Base-by-base conservation (phyloP, 2,329 filamentous ascomycete species). In the Fusarium anguioides region DNA sequence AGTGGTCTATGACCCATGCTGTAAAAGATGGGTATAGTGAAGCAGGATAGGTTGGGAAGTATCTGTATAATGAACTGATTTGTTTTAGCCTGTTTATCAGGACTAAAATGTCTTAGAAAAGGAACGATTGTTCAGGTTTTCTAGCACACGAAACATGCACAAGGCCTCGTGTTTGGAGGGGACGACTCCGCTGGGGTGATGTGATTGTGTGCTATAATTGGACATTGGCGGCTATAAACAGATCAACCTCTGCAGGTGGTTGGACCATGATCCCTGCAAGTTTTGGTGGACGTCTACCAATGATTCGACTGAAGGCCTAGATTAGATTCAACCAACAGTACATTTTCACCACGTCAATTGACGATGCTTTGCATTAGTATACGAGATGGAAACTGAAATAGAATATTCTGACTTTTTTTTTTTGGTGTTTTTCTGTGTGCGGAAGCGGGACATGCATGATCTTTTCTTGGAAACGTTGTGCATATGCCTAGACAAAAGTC, bases 131-230 rank as follows among this genome's bases (percentile, higher is more conserved):
- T 20, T 41, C 52, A 62, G 47, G 29, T 39, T 53, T 24, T n/a
- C n/a, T 5, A 6, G 37, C 48, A 57, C 39, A 57, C 54, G 48
- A 57, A 57, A 57, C 54, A 57, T 54, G 54, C 50, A 55, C 14
- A 40, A 39, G 35, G 42, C 21, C 60, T 63, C 60, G 60, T 63
- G 60, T 63, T 63, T 57, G 58, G 37, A 48, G 39, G 35, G 39
- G 35, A 36, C 47, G 59, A 47, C 53, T 56, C 53, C 31, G 53
- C 47, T 48, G 15, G 8, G 21, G 35, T 63, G 60, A 54, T 49
- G 60, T 58, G 60, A 63, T 20, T 49, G 23, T 58, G 58, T 63
- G 58, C 60, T 63, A 63, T 63, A 26, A 63, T 63, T 63, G 59
- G 59, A 61, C 20, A 24, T 40, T 44, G 50, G 26, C 60, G 60